phyloP scores from a whole-genome alignment of 2,329 filamentous ascomycete species.

The Trichoderma sp. region DNA sequence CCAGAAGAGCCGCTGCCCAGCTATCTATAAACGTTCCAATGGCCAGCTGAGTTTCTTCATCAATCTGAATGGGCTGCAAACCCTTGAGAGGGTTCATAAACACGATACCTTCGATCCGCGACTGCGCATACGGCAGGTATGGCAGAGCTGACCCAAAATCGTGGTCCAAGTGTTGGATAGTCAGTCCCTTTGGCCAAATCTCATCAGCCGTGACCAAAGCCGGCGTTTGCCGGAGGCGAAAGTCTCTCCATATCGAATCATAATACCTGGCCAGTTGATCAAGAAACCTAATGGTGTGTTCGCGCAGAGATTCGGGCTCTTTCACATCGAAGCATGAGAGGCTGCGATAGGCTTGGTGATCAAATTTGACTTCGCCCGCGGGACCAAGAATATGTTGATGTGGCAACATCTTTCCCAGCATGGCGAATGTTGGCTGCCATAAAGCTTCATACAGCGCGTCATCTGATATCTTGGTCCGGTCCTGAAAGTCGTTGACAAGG shows the following conservation, averaged over 20 bases:
- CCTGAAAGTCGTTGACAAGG: slow-evolving; percentile 1
- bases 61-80: neutral
- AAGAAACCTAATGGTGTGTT: slow-evolving; percentile 1
- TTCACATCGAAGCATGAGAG: neutral
- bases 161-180: neutral
- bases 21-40: slow-evolving; percentile 2
- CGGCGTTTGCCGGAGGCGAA: neutral
- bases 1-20: neutral
- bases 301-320: neutral
- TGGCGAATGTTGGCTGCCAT: slow-evolving; percentile 7
- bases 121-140: neutral
- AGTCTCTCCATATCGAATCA: neutral
- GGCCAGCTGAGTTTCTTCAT: neutral
- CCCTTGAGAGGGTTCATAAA: neutral
- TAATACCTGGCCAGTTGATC: neutral
- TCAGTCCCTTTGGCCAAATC: slow-evolving; percentile 7
- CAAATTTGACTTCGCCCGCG: neutral
- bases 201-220: neutral
- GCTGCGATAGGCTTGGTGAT: neutral
- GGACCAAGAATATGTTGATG: neutral
- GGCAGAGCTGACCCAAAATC: neutral
- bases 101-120: neutral
- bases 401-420: neutral
- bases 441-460: neutral
- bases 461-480: neutral